phyloP scores from a whole-genome alignment of 257 asterid species.

The Paulownia fortunei region DNA sequence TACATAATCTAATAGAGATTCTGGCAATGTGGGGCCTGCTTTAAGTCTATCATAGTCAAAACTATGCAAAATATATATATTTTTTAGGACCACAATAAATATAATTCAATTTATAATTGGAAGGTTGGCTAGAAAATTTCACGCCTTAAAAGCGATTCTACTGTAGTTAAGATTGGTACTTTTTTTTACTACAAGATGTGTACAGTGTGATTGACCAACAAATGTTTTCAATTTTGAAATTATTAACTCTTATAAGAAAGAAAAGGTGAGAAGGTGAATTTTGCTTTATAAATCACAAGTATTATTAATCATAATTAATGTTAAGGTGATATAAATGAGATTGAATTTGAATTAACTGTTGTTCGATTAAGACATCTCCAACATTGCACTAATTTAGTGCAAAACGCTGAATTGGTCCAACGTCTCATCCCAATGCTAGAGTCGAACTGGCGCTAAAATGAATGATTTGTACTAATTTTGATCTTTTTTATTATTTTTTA shows the following conservation, averaged over 20 bases:
- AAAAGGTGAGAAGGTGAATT: background rate
- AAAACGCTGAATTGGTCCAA: too few relatives aligned
- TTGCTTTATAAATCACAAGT: background rate
- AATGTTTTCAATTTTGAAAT: background rate
- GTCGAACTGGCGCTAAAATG: too few relatives aligned
- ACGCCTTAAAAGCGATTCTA: conserved; percentile 13
- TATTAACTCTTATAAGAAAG: background rate
- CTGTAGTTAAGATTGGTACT: background rate
- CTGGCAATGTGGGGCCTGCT: background rate
- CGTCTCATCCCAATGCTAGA: too few relatives aligned
- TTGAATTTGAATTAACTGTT: too few relatives aligned
- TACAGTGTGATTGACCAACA: background rate
- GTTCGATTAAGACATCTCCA: background rate
- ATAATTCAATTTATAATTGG: background rate
- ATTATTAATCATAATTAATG: too few relatives aligned
- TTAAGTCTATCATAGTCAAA: background rate
- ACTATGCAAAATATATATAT: background rate
- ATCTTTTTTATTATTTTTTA: too few relatives aligned
- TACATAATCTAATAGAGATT: background rate
- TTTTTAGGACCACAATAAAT: background rate
- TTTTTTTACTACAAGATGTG: background rate
- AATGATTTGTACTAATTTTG: too few relatives aligned
- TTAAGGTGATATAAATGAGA: background rate
- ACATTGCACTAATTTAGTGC: too few relatives aligned
- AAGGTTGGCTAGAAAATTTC: background rate